Evolutionary conservation across 164 flowering plant species (phyloP).

Genomic region (Macadamia tetraphylla): DNA sequence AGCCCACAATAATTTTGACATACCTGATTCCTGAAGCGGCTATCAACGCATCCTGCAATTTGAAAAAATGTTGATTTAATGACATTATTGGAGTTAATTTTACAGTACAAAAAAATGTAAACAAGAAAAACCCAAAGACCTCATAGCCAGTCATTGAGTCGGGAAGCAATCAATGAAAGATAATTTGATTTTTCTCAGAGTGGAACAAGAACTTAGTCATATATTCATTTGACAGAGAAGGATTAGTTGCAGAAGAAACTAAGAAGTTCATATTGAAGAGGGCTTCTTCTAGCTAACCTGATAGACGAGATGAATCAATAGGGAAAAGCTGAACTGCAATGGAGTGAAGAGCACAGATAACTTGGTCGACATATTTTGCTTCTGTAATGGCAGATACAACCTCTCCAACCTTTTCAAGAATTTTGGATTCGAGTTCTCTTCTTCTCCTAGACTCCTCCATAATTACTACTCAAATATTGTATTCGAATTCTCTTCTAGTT

Average conservation of each 20-base stretch:
- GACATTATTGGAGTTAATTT: not conserved
- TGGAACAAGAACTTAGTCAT: not conserved
- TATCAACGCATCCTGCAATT: conserved; percentile 45
- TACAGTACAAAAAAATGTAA: not conserved
- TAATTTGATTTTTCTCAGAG: not conserved
- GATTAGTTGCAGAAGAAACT: not conserved
- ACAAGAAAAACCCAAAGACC: not conserved
- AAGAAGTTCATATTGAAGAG: not conserved
- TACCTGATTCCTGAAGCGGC: conserved; percentile 46
- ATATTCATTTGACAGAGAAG: not conserved
- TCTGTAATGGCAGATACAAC: conserved; percentile 38
- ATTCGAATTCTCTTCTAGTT: too few species aligned
- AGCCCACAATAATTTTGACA: conserved; percentile 7
- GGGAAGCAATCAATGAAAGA: not conserved
- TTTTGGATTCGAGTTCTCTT: conserved; percentile 27
- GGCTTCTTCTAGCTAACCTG: conserved; percentile 35
- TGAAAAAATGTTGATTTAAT: not conserved
- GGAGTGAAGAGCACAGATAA: conserved; percentile 70
- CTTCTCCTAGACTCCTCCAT: conserved; percentile 4
- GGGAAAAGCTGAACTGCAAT: conserved; percentile 69
- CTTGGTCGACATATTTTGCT: conserved; percentile 66
- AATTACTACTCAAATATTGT: not conserved
- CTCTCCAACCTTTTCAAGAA: conserved; percentile 51
- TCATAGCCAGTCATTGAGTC: not conserved
- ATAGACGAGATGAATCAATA: conserved; percentile 48